Base-by-base conservation (phyloP, 208 protist species). In the Leishmania aethiopica region DNA sequence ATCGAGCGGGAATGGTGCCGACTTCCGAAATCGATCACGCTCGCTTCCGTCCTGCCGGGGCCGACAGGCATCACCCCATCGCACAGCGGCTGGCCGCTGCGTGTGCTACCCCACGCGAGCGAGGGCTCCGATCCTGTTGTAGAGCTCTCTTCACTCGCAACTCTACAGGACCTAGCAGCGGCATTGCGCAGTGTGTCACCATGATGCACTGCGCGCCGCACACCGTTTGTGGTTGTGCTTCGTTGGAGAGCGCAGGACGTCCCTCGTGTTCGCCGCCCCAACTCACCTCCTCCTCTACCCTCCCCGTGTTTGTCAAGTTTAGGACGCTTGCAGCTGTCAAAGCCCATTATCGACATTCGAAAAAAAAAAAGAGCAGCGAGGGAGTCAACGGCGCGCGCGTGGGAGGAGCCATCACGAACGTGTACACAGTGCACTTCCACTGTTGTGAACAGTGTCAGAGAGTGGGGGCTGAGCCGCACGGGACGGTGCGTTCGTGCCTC, bases 1-100 rank as follows among this genome's bases (percentile, higher is more conserved):
- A 75, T 87, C 17, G 57, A 53, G 32, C 57, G 79, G 13, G 84
- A 87, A 75, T 75, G 49, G 32, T 87, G 84, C 75, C 49, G 25
- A 11, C 51, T 84, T 73, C 59, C 79, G 3, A 71, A 51, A 32
- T 59, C 55, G 4, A 81, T 66, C 15, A 83, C 83, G 2, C 75
- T 86, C 6, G 51, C 73, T 3, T 78, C 83, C 40, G 75, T 86
- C 22, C 22, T 86, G 6, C 78, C 47, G 0, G 71, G 3, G 15
- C 71, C n/a, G 11, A 28, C 40, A 75, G 19, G 11, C 47, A 62
- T 28, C 47, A 15, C 11, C 15, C 45, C 47, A 32, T 22, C 67
- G n/a, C 42, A 57, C 62, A 60, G 51, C 66, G 69, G 55, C 32
- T 84, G 81, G 81, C 76, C 81, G n/a, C 66, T 84, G 70, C 81